These are phyloP conservation scores for Candida endomychidarum DNA, from an alignment of 805 yeast species.

Conservation along the genomic window DNA sequence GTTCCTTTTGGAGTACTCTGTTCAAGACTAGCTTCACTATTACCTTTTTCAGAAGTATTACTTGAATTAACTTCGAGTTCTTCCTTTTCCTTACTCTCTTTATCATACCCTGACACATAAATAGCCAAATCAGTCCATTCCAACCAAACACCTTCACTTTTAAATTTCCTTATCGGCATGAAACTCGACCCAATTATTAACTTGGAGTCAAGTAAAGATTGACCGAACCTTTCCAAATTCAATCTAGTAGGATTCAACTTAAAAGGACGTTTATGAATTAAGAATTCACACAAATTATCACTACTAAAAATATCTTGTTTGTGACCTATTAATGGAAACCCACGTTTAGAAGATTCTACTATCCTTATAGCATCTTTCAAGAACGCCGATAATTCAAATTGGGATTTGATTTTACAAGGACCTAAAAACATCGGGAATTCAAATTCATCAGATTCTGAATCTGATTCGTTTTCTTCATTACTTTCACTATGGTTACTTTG, in stretches of 20 bases:
- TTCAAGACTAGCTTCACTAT: no score
- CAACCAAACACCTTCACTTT: slow-evolving; percentile 44
- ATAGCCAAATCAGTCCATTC: slow-evolving; percentile 42
- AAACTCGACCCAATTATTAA: slow-evolving; percentile 32
- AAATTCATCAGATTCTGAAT: slow-evolving; percentile 11
- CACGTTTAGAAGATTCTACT: slow-evolving; percentile 29
- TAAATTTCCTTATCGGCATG: slow-evolving; percentile 35
- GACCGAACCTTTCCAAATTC: slow-evolving; percentile 42
- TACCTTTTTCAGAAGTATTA: slow-evolving; percentile 5
- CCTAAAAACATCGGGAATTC: slow-evolving; percentile 36
- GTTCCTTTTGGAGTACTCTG: background rate
- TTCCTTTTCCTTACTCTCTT: background rate
- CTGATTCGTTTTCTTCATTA: no score
- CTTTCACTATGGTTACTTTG: background rate
- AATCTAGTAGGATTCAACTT: slow-evolving; percentile 36
- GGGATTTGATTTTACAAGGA: slow-evolving; percentile 19
- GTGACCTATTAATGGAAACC: slow-evolving; percentile 41
- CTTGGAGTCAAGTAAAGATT: slow-evolving; percentile 34
- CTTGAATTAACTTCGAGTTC: slow-evolving; percentile 2
- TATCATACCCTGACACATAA: slow-evolving; percentile 16
- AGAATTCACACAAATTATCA: slow-evolving; percentile 32
- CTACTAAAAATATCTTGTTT: slow-evolving; percentile 40
- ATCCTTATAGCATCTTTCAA: slow-evolving; percentile 21
- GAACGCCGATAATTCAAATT: slow-evolving; percentile 22
- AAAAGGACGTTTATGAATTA: slow-evolving; percentile 23